Percentiles rank a stretch among this genome's conserved stretches.
Evolutionary conservation across 441 rosid genomes (phyloP).

Genomic region (Corymbia calophylla): DNA sequence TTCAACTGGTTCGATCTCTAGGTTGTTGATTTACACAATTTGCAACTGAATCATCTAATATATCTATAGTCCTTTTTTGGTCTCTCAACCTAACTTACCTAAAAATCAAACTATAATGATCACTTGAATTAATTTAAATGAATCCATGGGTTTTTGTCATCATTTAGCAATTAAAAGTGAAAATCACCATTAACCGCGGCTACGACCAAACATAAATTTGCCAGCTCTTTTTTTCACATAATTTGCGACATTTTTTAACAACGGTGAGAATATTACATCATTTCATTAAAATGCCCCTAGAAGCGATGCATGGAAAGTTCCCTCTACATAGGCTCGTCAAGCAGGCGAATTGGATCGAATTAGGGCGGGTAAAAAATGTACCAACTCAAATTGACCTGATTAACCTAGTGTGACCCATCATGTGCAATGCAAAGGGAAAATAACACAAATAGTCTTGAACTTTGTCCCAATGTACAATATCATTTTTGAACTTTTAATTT

Average conservation of each 20-base stretch:
- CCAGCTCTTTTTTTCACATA: not conserved
- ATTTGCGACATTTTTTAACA: not conserved
- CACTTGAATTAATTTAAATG: not conserved
- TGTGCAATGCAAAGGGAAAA: not conserved
- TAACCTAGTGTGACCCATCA: not conserved
- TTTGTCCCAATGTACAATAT: too few species aligned
- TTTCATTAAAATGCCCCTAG: not conserved
- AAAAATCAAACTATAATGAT: not conserved
- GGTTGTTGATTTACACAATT: not conserved
- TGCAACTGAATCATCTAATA: not conserved
- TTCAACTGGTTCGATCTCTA: not conserved
- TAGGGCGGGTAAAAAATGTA: not conserved
- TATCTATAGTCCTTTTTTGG: not conserved
- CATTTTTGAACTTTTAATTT: accelerated
- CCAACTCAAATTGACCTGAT: not conserved
- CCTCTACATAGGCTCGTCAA: not conserved
- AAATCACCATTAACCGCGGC: not conserved
- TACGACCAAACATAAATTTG: not conserved
- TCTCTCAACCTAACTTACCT: not conserved
- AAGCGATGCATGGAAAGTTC: not conserved
- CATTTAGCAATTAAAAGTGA: not conserved
- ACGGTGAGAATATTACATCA: not conserved
- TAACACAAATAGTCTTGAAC: not conserved
- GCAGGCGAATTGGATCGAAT: not conserved
- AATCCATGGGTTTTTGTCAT: not conserved